Evolutionary conservation across 371 early-diverging fungal species (phyloP).

Genomic region (Rhizopus stolonifer): DNA sequence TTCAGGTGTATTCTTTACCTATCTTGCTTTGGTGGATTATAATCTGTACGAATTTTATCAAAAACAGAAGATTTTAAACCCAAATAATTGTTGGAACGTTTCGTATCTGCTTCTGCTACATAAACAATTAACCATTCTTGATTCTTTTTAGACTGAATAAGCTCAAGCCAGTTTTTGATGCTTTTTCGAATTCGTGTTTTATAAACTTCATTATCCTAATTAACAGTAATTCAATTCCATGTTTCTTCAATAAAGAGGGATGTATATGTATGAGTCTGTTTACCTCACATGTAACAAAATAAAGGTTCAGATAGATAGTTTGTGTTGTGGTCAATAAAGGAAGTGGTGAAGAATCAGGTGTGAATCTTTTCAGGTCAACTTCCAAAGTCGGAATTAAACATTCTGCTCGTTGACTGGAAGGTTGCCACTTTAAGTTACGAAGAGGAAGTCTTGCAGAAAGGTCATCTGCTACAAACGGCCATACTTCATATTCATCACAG

Average conservation of each 20-base stretch:
- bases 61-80: conserved; percentile 69
- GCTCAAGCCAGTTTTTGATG: conserved; percentile 82
- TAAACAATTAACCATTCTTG: conserved; percentile 94
- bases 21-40: conserved; percentile 73
- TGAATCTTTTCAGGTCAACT: conserved; percentile 69
- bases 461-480: conserved; percentile 72
- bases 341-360: conserved; percentile 47
- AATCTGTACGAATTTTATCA: conserved; percentile 89
- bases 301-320: conserved; percentile 76
- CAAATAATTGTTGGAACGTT: conserved; percentile 63
- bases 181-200: conserved; percentile 70
- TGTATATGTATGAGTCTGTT: neutral
- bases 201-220: conserved; percentile 82
- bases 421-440: conserved; percentile 81
- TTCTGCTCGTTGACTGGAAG: conserved; percentile 65
- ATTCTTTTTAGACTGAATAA: conserved; percentile 73
- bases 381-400: conserved; percentile 64
- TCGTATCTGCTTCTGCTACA: conserved; percentile 69
- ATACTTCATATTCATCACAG: conserved; percentile 76
- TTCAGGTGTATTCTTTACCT: conserved; percentile 34
- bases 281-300: conserved; percentile 83
- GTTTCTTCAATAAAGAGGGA: no score
- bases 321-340: conserved; percentile 59
- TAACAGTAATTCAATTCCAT: neutral
- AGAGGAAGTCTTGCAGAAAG: conserved; percentile 78